These are phyloP conservation scores for Metarhizium guizhouense DNA, from an alignment of 2,329 filamentous ascomycete genomes.

Conservation along the genomic window DNA sequence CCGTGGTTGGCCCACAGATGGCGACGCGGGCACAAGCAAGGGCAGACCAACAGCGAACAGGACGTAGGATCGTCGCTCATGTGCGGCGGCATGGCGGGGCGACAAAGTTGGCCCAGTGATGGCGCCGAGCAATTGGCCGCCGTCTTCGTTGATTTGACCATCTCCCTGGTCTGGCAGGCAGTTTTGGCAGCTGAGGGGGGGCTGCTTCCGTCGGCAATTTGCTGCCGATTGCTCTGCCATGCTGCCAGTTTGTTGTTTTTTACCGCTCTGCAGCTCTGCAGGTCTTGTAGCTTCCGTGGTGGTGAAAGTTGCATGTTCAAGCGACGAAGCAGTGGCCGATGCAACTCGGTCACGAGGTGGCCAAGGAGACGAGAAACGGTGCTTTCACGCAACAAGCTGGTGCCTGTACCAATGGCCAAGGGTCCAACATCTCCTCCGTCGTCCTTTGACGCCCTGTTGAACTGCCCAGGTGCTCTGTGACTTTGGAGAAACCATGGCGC, in stretches of 20 bases:
- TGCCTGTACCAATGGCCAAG: too few relatives aligned
- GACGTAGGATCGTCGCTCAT: not conserved
- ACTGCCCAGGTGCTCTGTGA: not conserved
- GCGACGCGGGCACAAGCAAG: not conserved
- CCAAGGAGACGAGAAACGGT: not conserved
- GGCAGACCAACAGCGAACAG: not conserved
- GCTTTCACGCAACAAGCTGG: not conserved
- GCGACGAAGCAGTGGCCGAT: not conserved
- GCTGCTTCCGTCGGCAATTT: constrained; percentile 1
- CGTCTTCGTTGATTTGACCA: not conserved
- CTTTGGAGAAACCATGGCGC: not conserved
- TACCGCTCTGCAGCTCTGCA: not conserved
- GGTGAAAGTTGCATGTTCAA: not conserved
- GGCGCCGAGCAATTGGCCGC: constrained; percentile 8
- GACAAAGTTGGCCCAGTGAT: not conserved
- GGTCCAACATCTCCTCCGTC: too few relatives aligned
- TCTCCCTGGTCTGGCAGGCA: not conserved
- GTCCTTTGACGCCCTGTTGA: too few relatives aligned
- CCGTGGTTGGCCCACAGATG: not conserved
- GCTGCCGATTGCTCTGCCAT: not conserved
- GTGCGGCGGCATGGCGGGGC: not conserved
- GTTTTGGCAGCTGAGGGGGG: not conserved
- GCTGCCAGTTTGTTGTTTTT: not conserved
- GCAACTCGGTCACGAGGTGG: not conserved
- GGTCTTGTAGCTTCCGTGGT: not conserved